Evolutionary conservation across 2,329 filamentous ascomycete species (phyloP).

Genomic region (Aspergillus sp.): DNA sequence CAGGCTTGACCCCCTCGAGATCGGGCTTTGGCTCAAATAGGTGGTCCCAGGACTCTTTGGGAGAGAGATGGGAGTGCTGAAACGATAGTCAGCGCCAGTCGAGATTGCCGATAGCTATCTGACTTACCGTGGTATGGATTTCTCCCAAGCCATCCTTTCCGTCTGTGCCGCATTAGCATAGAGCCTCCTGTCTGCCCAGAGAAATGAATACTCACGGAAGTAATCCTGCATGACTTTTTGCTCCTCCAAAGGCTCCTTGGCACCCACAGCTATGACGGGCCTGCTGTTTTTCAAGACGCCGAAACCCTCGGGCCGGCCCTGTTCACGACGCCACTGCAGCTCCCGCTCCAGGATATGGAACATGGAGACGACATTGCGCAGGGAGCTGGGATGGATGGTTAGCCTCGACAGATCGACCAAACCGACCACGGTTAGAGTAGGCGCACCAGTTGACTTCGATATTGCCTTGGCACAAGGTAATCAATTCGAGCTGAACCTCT

Average conservation of each 20-base stretch:
- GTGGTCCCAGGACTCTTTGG: conserved; percentile 64
- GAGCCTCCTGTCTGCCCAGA: not conserved
- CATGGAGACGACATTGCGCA: conserved; percentile 79
- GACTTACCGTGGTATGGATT: conserved; percentile 50
- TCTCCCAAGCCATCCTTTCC: conserved; percentile 69
- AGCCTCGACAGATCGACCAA: not conserved
- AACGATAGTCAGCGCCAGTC: conserved; percentile 3
- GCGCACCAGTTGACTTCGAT: conserved; percentile 71
- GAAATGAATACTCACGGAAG: conserved; percentile 58
- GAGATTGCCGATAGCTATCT: not conserved
- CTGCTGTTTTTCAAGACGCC: conserved; percentile 62
- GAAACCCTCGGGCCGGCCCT: conserved; percentile 62
- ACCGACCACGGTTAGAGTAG: not conserved
- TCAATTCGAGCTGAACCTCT: conserved; percentile 74
- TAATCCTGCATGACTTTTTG: conserved; percentile 73
- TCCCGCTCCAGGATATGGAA: conserved; percentile 92
- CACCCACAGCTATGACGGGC: conserved; percentile 78
- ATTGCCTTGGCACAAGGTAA: conserved; percentile 91
- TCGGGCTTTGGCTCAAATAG: conserved; percentile 50
- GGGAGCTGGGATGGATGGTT: conserved; percentile 49
- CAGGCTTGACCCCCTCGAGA: conserved; percentile 41
- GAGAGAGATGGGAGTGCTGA: conserved; percentile 64
- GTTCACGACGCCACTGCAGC: conserved; percentile 66
- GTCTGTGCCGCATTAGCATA: conserved; percentile 42
- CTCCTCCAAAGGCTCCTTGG: conserved; percentile 76